Evolutionary conservation across 805 yeast species (phyloP), one percentile per base, ranked within the genome.

Genomic region (Monosporozyma solicola): DNA sequence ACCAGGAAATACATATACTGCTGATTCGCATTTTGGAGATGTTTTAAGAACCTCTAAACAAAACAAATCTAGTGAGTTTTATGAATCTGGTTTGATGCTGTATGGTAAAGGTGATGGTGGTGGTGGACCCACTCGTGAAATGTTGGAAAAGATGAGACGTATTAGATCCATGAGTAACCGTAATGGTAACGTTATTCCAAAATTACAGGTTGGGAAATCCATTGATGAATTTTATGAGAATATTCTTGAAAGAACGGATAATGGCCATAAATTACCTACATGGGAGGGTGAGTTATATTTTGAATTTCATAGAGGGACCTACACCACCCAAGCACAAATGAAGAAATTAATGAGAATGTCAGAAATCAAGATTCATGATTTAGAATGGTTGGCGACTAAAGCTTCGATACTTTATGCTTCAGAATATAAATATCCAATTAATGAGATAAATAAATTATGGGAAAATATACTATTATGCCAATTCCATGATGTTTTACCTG

Each of bases 91-190:
- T 0, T 73, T 92, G 60, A 72, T 94, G 64, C 73, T 90, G 45
- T 94, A 80, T 61, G 99, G 99, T 41, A 84, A 86, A 61, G 99
- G 99, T 62, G 99, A 92, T 67, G 99, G 99, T 61, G 99, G 99
- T 56, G 99, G 99, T 58, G 99, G 99, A 7, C 98, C 99, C 47
- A 84, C 88, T 3, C 86, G 87, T 41, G 96, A 87, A 63, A 91
- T 90, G 96, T 63, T 92, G 57, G 98, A 94, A 65, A 91, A 89
- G 66, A 76, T 92, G 63, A 82, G 98, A 65, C 82, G 98, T 61
- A 84, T 92, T 66, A 79, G 98, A 63, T 97, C 97, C 15, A 68
- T 91, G 55, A 79, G 90, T 22, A 86, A 92, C 63, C 84, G 84
- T 5, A 84, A 84, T 13, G 95, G 92, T 3, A 75, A 78, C 48